Percentiles rank a stretch among this genome's conserved stretches.
These are phyloP conservation scores for Proliferodiscus dingleyae DNA, from an alignment of 2,329 filamentous ascomycete species.

Conservation along the genomic window DNA sequence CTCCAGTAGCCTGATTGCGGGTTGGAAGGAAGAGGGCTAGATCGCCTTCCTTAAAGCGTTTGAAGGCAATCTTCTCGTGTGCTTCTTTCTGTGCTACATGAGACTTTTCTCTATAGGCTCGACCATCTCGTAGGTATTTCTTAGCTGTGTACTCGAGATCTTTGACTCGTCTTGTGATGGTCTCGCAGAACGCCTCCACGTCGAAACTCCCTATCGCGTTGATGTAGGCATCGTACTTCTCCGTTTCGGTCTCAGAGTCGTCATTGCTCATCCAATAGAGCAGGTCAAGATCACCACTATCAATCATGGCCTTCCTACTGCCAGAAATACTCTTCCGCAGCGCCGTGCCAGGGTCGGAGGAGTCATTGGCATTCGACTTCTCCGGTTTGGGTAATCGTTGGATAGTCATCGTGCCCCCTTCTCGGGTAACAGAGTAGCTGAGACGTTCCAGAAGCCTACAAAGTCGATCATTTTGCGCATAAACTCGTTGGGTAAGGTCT, in stretches of 20 bases:
- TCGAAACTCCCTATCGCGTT: constrained; percentile 72
- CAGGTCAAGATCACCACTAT: constrained; percentile 64
- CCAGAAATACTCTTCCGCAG: constrained; percentile 47
- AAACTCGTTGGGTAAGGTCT: constrained; percentile 79
- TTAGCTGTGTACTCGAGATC: constrained; percentile 90
- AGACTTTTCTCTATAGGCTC: constrained; percentile 81
- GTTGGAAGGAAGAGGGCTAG: constrained; percentile 91
- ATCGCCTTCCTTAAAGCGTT: constrained; percentile 94
- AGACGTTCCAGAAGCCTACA: constrained; percentile 78
- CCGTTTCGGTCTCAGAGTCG: constrained; percentile 60
- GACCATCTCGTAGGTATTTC: constrained; percentile 87
- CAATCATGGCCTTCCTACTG: constrained; percentile 50
- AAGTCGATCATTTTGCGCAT: constrained; percentile 79
- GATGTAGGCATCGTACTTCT: constrained; percentile 72
- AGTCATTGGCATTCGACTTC: constrained; percentile 54
- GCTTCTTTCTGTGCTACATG: constrained; percentile 76
- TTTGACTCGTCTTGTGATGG: constrained; percentile 82
- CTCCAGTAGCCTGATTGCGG: constrained; percentile 85
- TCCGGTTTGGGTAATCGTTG: constrained; percentile 64
- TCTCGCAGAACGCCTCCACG: constrained; percentile 76
- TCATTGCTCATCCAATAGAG: constrained; percentile 77
- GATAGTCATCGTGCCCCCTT: constrained; percentile 68
- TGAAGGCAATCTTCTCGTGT: constrained; percentile 93
- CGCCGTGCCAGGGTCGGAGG: constrained; percentile 51
- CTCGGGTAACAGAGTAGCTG: constrained; percentile 74